Conservation (phyloP, 2,329 filamentous ascomycete genomes). For the Zalaria obscura region DNA sequence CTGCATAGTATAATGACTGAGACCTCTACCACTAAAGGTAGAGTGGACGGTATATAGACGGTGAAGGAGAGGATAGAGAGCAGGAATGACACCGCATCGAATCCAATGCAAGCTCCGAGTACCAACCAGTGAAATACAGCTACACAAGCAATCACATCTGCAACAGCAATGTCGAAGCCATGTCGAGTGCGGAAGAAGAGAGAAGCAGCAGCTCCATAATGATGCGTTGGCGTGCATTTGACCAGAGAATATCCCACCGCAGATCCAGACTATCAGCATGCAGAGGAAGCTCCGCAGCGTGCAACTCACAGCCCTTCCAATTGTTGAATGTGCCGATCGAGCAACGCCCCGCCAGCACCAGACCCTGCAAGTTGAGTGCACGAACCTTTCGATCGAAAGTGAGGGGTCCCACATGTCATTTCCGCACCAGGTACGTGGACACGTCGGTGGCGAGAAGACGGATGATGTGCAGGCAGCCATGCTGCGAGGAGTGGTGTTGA, state of each 20-base stretch:
- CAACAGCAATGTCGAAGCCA: background rate
- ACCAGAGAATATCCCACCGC: constrained; percentile 1
- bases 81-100: background rate
- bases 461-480: background rate
- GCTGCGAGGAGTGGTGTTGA: background rate
- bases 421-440: background rate
- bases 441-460: background rate
- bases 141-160: background rate
- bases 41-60: background rate
- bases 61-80: background rate
- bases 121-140: background rate
- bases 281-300: background rate
- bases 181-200: background rate
- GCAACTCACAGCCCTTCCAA: background rate
- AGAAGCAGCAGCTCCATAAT: constrained; percentile 3
- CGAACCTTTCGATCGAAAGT: background rate
- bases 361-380: background rate
- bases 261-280: background rate
- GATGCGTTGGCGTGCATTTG: constrained; percentile 6
- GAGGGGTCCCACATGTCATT: background rate
- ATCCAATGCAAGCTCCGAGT: background rate
- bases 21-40: background rate
- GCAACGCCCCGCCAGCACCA: background rate
- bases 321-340: background rate
- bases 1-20: too few species aligned